A percentile compares a stretch with the other conserved stretches of the same genome.
Evolutionary conservation across 2,329 filamentous ascomycete genomes (phyloP).

Genomic region (Amauroascus niger): DNA sequence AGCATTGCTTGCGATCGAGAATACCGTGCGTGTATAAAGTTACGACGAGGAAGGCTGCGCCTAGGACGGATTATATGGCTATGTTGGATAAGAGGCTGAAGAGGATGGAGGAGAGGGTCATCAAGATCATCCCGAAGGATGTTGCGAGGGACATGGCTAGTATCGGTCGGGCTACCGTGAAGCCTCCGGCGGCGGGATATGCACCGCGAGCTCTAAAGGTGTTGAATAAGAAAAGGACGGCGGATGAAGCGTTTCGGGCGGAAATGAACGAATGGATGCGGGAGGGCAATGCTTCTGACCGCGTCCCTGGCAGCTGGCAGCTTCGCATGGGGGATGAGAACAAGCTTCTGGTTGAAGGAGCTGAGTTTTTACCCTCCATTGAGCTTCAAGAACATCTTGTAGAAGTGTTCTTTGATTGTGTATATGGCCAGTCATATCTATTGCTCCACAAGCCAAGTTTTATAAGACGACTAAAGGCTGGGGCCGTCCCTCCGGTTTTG

Average conservation of each 20-base stretch:
- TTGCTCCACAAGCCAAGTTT: slow-evolving; percentile 94
- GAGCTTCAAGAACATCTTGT: slow-evolving; percentile 89
- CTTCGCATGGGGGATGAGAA: slow-evolving; percentile 62
- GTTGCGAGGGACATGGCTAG: slow-evolving; percentile 59
- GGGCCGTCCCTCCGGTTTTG: slow-evolving; percentile 76
- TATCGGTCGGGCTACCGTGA: slow-evolving; percentile 73
- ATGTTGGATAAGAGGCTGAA: slow-evolving; percentile 95
- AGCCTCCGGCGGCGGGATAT: slow-evolving; percentile 58
- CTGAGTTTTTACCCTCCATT: slow-evolving; percentile 68
- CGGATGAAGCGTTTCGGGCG: slow-evolving; percentile 76
- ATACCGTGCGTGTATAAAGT: slow-evolving; percentile 98
- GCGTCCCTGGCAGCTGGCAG: slow-evolving; percentile 46
- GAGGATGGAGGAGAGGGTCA: slow-evolving; percentile 94
- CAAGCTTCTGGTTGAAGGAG: slow-evolving; percentile 69
- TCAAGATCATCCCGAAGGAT: slow-evolving; percentile 85
- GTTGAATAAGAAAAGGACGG: slow-evolving; percentile 65
- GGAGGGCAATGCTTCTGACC: slow-evolving; percentile 41
- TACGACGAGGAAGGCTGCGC: slow-evolving; percentile 84
- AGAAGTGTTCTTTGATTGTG: slow-evolving; percentile 88
- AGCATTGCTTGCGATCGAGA: slow-evolving; percentile 83
- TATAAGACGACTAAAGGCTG: slow-evolving; percentile 69
- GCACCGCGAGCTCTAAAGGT: slow-evolving; percentile 43
- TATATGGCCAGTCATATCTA: slow-evolving; percentile 92
- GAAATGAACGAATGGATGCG: slow-evolving; percentile 76
- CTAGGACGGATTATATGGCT: slow-evolving; percentile 95